Evolutionary conservation across 2,329 filamentous ascomycete species (phyloP), one percentile per base, ranked within the genome.

Genomic region (Colletotrichum sp.): DNA sequence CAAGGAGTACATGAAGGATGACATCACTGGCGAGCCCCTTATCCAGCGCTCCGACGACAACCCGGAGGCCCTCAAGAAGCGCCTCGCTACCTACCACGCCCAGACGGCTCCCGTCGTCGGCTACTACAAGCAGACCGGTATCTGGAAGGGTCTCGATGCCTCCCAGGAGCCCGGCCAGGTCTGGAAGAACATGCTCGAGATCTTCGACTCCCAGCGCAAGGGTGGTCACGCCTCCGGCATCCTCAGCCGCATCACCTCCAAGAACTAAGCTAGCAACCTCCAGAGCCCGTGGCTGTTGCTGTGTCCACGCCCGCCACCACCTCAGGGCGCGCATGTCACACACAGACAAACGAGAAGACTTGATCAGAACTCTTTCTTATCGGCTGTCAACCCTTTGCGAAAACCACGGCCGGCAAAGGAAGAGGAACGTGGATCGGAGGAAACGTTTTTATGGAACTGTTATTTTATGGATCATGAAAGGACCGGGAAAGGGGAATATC

Each of bases 31-130:
- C 86, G 97, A 99, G 91, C 96, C 96, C 65, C 90, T 99, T 80
- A 94, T 99, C 82, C 97, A 99, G 90, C 94, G 97, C 82, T 96
- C 95, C 80, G 97, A 99, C 85, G 97, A 99, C 90, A 99, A 99
- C 86, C 96, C 95, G 81, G 96, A 96, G 11, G 95, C 97, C 61
- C 92, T 99, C 79, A 96, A 96, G 92, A 99, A 98, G 93, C 94
- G 97, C 78, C 91, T 99, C 76, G 90, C 89, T 55, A 98, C 96
- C 76, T 99, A 99, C 88, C 97, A 99, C 89, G 89, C 92, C 80
- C 97, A 99, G 92, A 99, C 97, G 39, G 88, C 92, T 61, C 97
- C 97, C 25, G 97, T 99, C 66, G 96, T 98, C 78, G 91, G 93
- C 75, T 99, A 99, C 91, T 99, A 99, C 92, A 95, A 98, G 89